A percentile compares a stretch with the other conserved stretches of the same genome.
These are phyloP conservation scores for Stephania yunnanensis DNA, from an alignment of 164 flowering plant genomes.

Conservation along the genomic window DNA sequence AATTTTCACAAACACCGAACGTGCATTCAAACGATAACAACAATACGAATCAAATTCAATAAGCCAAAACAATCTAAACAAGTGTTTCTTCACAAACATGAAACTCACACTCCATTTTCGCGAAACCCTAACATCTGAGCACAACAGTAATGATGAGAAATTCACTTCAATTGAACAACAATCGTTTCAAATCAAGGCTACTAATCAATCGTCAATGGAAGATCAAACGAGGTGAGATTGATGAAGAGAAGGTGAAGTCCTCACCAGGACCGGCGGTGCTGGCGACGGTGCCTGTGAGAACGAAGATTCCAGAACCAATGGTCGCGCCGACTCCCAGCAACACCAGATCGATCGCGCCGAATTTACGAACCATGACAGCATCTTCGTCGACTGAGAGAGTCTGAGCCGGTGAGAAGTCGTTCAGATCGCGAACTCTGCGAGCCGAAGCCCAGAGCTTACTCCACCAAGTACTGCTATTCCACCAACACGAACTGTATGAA, in stretches of 20 bases:
- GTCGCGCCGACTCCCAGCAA: slow-evolving; percentile 89
- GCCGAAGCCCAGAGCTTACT: not conserved
- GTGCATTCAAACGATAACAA: too few species aligned
- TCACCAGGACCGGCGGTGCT: slow-evolving; percentile 91
- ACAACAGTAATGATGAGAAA: too few species aligned
- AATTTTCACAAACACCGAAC: too few species aligned
- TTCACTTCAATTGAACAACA: too few species aligned
- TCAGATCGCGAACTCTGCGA: not conserved
- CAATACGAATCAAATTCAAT: too few species aligned
- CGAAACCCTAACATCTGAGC: too few species aligned
- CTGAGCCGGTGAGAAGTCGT: not conserved
- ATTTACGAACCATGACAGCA: slow-evolving; percentile 41
- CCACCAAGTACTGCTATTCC: not conserved
- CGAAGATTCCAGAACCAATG: slow-evolving; percentile 95
- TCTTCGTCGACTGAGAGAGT: slow-evolving; percentile 31
- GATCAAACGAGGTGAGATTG: too few species aligned
- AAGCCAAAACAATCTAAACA: too few species aligned
- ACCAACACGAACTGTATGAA: not conserved
- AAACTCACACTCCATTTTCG: too few species aligned
- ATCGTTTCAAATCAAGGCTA: too few species aligned
- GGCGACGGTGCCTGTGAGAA: slow-evolving; percentile 94
- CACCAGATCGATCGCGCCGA: slow-evolving; percentile 74
- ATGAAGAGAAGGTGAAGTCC: not conserved
- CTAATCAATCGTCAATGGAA: too few species aligned
- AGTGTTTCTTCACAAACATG: too few species aligned